Percentiles rank a stretch among this genome's conserved stretches.
Evolutionary conservation across 139 green algal species (phyloP).

Genomic region (Yamagishiella unicocca): DNA sequence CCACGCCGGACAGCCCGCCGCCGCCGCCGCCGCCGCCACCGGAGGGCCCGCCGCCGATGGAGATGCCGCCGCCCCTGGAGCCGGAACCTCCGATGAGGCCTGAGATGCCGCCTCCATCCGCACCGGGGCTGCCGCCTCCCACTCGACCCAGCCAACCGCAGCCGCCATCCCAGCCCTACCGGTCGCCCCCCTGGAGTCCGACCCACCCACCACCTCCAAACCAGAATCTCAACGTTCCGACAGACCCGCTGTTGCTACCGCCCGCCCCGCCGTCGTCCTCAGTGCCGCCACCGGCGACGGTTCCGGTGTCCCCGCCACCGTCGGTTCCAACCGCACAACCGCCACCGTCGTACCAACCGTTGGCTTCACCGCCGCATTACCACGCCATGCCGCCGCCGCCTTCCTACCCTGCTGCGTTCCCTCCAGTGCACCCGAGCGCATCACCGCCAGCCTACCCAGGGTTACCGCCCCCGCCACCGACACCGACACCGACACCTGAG

Average conservation of each 20-base stretch:
- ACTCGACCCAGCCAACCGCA: not conserved
- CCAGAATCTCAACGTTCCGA: not conserved
- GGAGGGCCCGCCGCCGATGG: no score
- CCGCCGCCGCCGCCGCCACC: not conserved
- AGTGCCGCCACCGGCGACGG: not conserved
- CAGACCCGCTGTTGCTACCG: not conserved
- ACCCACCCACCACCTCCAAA: not conserved
- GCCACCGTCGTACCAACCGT: not conserved
- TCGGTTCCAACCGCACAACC: not conserved
- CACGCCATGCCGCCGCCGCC: not conserved
- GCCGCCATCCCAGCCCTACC: not conserved
- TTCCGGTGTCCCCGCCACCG: not conserved
- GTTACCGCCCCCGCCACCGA: not conserved
- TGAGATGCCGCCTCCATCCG: not conserved
- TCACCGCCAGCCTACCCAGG: not conserved
- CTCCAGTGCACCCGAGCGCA: not conserved
- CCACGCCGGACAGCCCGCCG: not conserved
- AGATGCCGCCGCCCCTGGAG: not conserved
- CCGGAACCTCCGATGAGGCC: not conserved
- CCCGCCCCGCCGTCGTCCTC: not conserved
- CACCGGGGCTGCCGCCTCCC: not conserved
- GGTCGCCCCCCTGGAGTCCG: not conserved
- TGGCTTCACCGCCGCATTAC: not conserved
- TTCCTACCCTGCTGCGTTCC: not conserved
- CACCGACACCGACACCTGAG: not conserved